Evolutionary conservation across 345 rosid species (phyloP), one percentile per base, ranked within the genome.

Genomic region (Gossypium stocksii): DNA sequence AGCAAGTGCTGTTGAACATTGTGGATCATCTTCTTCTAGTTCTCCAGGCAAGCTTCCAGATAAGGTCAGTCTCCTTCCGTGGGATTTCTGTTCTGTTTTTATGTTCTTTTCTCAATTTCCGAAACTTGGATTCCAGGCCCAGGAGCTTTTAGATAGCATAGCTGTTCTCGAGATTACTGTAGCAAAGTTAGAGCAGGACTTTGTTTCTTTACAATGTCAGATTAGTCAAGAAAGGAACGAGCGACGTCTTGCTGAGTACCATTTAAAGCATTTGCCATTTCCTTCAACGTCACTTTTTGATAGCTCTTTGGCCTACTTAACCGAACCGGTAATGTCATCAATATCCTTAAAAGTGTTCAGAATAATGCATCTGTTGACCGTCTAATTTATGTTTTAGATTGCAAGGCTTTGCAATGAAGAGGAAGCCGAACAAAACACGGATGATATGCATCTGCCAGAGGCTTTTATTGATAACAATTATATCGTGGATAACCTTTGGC

Each of bases 201-300:
- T 82, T 2, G 78, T 83, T 78, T 73, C 90, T 70, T 84, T 91
- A 83, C 87, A 89, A 67, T 85, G 77, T 82, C 91, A 87, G 76
- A 86, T 91, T 63, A 83, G 86, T 85, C 98, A 91, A 80, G 98
- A 93, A 83, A 93, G 89, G 80, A 91, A 87, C 19, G 89, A 90
- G 78, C 89, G 94, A 65, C 86, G 87, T 73, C 86, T 90, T 73
- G 80, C 81, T 62, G 90, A 91, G 84, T 88, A 85, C 78, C 85
- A 67, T 63, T 76, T 83, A 54, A 86, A 80, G 80, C 88, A 89
- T 79, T 76, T 82, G 60, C 83, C 84, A 19, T 74, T 46, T 76
- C 79, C 82, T 56, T 58, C 79, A 73, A 80, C 84, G 14, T 71
- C 87, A n/a, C 62, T 70, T 70, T 66, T 70, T 16, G 60, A 80